A percentile compares a stretch with the other conserved stretches of the same genome.
Evolutionary conservation across 768 basidiomycete genomes (phyloP).

Genomic region (Brasilioporus rufonigricans): DNA sequence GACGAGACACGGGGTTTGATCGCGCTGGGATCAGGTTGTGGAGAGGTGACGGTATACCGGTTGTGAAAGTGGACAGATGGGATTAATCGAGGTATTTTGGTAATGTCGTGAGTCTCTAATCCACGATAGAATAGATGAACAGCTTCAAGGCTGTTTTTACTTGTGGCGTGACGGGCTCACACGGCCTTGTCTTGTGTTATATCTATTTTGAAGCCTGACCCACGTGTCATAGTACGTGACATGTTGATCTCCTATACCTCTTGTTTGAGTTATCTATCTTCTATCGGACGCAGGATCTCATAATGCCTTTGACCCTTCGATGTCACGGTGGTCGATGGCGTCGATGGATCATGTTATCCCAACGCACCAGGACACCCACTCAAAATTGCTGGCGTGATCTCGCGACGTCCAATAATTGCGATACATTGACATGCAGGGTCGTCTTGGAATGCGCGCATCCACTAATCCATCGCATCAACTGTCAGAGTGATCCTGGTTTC

Average conservation of each 20-base stretch:
- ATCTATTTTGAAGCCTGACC: neutral
- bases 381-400: neutral
- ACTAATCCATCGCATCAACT: neutral
- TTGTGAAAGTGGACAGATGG: conserved; percentile 13
- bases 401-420: neutral
- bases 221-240: conserved; percentile 9
- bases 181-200: neutral
- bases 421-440: neutral
- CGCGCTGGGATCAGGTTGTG: conserved; percentile 50
- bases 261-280: neutral
- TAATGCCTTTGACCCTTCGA: neutral
- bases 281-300: conserved; percentile 6
- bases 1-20: conserved; percentile 55
- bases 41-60: conserved; percentile 39
- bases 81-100: neutral
- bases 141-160: neutral
- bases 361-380: neutral
- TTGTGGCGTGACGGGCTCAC: neutral
- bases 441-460: neutral
- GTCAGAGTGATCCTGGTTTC: neutral
- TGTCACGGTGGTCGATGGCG: conserved; percentile 3
- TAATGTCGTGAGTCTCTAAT: neutral
- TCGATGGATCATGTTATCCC: conserved; percentile 5
- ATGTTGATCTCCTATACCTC: neutral
- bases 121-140: neutral